Base-by-base conservation (phyloP, 2,329 filamentous ascomycete species). In the Penicillium vulpinum region DNA sequence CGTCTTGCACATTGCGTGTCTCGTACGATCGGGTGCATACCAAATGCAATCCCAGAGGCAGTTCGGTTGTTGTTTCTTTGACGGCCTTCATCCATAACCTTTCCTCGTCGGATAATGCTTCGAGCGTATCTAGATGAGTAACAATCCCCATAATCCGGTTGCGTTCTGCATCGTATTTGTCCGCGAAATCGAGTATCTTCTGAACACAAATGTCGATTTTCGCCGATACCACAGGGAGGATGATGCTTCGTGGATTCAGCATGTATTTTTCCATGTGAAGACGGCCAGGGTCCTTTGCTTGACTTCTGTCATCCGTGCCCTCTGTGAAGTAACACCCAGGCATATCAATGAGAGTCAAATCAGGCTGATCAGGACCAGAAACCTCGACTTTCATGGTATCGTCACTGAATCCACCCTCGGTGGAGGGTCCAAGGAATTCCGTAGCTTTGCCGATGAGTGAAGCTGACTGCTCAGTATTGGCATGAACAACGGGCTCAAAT, bases 291-390 rank as follows among this genome's bases (percentile, higher is more conserved):
- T 85, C 83, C 22, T 77, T 73, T 29, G 75, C 71, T 1, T 78
- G 80, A 65, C 85, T 82, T 50, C 82, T 77, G 13, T 78, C 75
- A 3, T 5, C 7, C 4, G 15, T 10, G 61, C 81, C 83, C 51
- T 78, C 79, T 9, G 83, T 78, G 31, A 78, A 76, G 31, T 86
- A 81, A 1, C 87, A 72, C 2, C 85, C 85, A 0, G 85, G 85
- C 18, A 88, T 73, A 69, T 88, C 85, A 11, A 88, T 83, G 0
- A 88, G 75, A 0, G 83, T 87, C 41, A 88, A 68, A 8, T 87
- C 78, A 0, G 84, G 83, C 74, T 84, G 81, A 7, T 84, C 80
- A 0, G 84, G 84, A 0, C 85, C 85, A 6, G 76, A 79, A 66
- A 86, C 81, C 59, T 87, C 84, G 1, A 87, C 77, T 3, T 84